Evolutionary conservation across 2,329 filamentous ascomycete species (phyloP).

Genomic region (Fusarium xylarioides): DNA sequence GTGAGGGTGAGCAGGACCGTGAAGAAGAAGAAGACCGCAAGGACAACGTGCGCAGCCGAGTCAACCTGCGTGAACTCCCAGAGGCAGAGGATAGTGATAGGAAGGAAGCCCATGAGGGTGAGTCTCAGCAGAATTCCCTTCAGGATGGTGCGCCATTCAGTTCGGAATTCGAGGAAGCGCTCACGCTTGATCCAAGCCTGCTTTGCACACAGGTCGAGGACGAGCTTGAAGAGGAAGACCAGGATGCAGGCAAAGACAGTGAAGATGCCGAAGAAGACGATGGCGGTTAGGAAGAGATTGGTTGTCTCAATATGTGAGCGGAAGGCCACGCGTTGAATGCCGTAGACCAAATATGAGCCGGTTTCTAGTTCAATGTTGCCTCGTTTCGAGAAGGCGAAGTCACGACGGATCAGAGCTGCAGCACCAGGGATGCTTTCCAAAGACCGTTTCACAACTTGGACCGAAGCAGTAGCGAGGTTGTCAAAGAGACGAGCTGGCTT

Average conservation of each 20-base stretch:
- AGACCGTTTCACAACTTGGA: conserved; percentile 77
- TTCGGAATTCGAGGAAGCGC: conserved; percentile 91
- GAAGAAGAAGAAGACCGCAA: conserved; percentile 89
- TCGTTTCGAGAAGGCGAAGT: conserved; percentile 63
- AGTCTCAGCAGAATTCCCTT: conserved; percentile 94
- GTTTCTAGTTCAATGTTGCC: conserved; percentile 62
- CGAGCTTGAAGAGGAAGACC: conserved; percentile 80
- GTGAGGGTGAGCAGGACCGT: conserved; percentile 78
- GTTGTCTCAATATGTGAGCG: conserved; percentile 83
- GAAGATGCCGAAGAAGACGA: conserved; percentile 88
- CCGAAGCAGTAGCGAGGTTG: conserved; percentile 76
- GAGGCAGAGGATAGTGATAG: conserved; percentile 87
- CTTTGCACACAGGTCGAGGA: conserved; percentile 79
- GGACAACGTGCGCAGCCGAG: conserved; percentile 83
- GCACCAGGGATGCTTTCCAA: conserved; percentile 52
- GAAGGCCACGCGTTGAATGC: conserved; percentile 93
- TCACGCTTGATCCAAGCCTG: conserved; percentile 81
- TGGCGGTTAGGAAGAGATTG: conserved; percentile 91
- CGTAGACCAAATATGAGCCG: conserved; percentile 72
- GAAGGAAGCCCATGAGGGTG: conserved; percentile 88
- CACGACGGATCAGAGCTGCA: conserved; percentile 61
- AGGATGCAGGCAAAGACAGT: conserved; percentile 76
- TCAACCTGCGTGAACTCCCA: conserved; percentile 92
- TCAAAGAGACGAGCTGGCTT: conserved; percentile 82
- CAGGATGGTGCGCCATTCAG: conserved; percentile 89